Base-by-base conservation (phyloP, 1,284 basidiomycete genomes). In the Vanrija pseudolonga region DNA sequence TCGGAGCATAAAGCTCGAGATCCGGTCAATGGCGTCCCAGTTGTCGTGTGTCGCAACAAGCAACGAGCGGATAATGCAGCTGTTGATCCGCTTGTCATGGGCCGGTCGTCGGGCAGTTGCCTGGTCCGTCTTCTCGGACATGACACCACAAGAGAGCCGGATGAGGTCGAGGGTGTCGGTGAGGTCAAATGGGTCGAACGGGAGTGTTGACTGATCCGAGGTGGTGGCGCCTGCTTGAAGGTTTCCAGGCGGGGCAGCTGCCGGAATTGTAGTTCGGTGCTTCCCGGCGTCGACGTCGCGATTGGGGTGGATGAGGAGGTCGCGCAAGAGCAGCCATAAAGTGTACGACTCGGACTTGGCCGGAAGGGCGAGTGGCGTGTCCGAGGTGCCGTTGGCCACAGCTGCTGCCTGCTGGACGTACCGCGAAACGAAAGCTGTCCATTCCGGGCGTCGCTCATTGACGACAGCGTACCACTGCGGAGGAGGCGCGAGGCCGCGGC, bases 101-200 rank as follows among this genome's bases (percentile, higher is more conserved):
- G 4, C 5, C 24, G 24, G 9, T 26, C 24, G 5, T 5, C 5
- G 9, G 5, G 9, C 9, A 9, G 24, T 26, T 4, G 24, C 5
- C 24, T 26, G 5, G 5, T 26, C 24, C 9, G 24, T 4, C 24
- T 26, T 26, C 24, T 5, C 5, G 5, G 24, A 5, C 24, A 9
- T 32, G 32, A 32, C 14, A 5, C 32, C 32, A 14, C 32, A 32
- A 15, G 4, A 4, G 32, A 51, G 43, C 14, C 32, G 23, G 17
- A 51, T 37, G 18, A 51, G 8, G 23, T 45, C 50, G 23, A 45
- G n/a, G 9, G 50, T 43, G 37, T 45, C n/a, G 12, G 22, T 43
- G 5, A 51, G 6, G 15, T 51, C 43, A n/a, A 20, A 45, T 7
- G 32, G 6, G 15, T 51, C 43, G 15, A 20, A 45, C 8, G 32